phyloP scores from a whole-genome alignment of 306 rosid species.

The Rubus idaeus region DNA sequence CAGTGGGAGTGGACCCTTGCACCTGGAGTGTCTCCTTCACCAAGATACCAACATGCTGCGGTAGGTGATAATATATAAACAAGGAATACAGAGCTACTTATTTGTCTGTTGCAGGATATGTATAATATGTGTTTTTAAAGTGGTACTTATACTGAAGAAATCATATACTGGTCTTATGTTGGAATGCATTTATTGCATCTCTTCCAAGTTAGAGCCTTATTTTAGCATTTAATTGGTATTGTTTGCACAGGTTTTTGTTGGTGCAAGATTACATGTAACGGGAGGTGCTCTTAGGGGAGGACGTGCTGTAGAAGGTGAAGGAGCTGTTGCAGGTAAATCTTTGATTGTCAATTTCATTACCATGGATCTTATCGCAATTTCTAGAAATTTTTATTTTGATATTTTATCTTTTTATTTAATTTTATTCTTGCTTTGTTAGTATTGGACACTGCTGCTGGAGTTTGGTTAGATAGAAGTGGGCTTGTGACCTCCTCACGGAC shows the following conservation, averaged over 20 bases:
- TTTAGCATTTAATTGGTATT: constrained; percentile 19
- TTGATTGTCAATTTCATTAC: constrained; percentile 18
- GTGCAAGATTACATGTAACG: constrained; percentile 96
- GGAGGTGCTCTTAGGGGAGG: constrained; percentile 98
- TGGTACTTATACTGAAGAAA: background rate
- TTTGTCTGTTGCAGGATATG: constrained; percentile 13
- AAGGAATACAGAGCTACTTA: background rate
- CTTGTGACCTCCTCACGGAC: constrained; percentile 85
- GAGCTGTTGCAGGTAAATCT: constrained; percentile 76
- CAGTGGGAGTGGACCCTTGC: constrained; percentile 99
- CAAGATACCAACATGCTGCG: constrained; percentile 97
- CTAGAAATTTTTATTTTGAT: background rate
- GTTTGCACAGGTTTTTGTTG: constrained; percentile 85
- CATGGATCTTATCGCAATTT: constrained; percentile 17
- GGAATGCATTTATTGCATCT: background rate
- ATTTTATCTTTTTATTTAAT: background rate
- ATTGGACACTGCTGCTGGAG: constrained; percentile 99
- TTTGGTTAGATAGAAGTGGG: constrained; percentile 95
- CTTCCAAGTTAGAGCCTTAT: constrained; percentile 23
- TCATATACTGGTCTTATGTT: background rate
- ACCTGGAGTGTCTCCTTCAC: constrained; percentile 98
- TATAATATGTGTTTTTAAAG: background rate
- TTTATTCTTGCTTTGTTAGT: constrained; percentile 42
- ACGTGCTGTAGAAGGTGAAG: constrained; percentile 94
- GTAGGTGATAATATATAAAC: constrained; percentile 54